A percentile compares a stretch with the other conserved stretches of the same genome.
Evolutionary conservation across 202 grass and related monocot genomes (phyloP).

Genomic region (Setaria italica): DNA sequence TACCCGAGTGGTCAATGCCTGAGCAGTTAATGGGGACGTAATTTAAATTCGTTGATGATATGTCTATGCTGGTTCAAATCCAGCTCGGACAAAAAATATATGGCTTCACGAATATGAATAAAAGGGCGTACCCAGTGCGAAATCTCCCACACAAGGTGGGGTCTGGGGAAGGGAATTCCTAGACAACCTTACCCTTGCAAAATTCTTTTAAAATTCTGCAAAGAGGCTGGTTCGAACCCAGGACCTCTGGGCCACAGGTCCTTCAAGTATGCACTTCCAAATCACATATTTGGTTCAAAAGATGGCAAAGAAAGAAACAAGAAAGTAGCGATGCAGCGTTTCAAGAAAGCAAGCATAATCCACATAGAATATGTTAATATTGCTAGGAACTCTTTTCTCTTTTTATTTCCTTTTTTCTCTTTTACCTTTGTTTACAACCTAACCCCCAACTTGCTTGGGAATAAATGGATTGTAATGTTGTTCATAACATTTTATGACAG

Average conservation of each 20-base stretch:
- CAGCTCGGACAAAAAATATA: no score
- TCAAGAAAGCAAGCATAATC: slow-evolving; percentile 15
- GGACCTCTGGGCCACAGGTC: no score
- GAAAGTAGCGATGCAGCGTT: neutral
- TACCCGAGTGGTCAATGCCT: neutral
- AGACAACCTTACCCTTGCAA: no score
- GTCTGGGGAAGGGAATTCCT: no score
- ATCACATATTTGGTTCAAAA: neutral
- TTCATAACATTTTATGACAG: neutral
- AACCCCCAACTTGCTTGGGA: neutral
- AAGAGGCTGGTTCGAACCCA: no score
- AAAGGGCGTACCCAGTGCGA: no score
- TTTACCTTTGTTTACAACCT: neutral
- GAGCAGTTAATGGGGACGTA: no score
- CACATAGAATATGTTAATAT: neutral
- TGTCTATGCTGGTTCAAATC: no score
- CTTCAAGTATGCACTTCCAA: neutral
- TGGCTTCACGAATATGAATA: no score
- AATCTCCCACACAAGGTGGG: no score
- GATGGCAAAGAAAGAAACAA: neutral
- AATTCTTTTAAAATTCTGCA: no score
- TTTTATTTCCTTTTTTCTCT: neutral
- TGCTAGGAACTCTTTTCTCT: neutral
- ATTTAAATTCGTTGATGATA: no score
- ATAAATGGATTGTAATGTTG: neutral